Percentiles rank a stretch among this genome's conserved stretches.
Conservation (phyloP, 768 basidiomycete genomes). For the Psilocybe azurescens region DNA sequence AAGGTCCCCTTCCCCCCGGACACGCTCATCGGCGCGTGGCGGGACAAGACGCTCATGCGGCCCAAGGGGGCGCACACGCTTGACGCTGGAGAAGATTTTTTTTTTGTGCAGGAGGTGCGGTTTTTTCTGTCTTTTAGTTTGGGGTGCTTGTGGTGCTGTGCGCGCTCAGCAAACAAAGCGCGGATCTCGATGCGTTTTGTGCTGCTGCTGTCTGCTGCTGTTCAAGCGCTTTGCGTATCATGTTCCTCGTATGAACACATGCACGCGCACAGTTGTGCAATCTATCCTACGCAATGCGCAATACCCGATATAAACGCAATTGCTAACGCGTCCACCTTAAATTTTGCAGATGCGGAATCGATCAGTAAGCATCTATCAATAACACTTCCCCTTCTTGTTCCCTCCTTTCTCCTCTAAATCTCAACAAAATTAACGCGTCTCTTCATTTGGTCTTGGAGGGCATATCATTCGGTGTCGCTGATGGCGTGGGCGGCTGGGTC, state of each 20-base stretch:
- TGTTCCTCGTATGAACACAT: background rate
- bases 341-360: conserved; percentile 69
- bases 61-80: conserved; percentile 33
- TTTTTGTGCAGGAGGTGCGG: conserved; percentile 70
- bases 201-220: no score
- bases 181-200: no score
- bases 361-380: conserved; percentile 61
- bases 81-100: conserved; percentile 55
- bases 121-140: background rate
- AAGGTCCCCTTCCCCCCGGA: conserved; percentile 61
- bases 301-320: background rate
- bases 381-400: conserved; percentile 29
- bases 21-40: conserved; percentile 68
- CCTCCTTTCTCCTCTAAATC: conserved; percentile 20
- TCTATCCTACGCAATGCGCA: background rate
- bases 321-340: conserved; percentile 17
- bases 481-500: conserved; percentile 94
- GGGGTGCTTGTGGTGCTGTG: background rate
- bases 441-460: conserved; percentile 55
- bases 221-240: no score
- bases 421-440: conserved; percentile 13
- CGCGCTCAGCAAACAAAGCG: no score
- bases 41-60: conserved; percentile 62
- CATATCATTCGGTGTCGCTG: conserved; percentile 82
- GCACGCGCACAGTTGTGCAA: background rate